Percentiles rank a stretch among this genome's conserved stretches.
Evolutionary conservation across 2,329 filamentous ascomycete species (phyloP).

Genomic region (Uncinocarpus reesii): DNA sequence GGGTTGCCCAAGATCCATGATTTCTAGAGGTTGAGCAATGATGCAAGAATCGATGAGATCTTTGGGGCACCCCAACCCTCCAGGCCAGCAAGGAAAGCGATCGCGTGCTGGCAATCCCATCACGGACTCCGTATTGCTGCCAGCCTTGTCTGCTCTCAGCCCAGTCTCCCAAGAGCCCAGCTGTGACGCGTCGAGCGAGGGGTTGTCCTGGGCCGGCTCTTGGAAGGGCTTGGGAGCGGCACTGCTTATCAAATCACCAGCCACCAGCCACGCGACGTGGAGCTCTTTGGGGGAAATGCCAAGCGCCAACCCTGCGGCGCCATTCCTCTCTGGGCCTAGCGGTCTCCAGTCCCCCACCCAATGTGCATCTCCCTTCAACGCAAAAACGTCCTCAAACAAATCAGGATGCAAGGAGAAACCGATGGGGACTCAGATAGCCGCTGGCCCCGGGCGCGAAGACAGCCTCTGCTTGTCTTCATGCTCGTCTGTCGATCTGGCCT

Average conservation of each 20-base stretch:
- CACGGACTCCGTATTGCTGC: too few species aligned
- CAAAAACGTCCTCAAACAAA: constrained; percentile 4
- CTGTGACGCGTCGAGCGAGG: background rate
- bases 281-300: background rate
- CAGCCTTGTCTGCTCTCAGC: too few species aligned
- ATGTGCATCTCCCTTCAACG: background rate
- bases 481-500: background rate
- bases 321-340: background rate
- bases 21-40: too few species aligned
- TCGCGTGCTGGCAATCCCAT: too few species aligned
- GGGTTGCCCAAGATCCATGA: too few species aligned
- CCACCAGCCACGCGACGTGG: background rate
- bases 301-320: background rate
- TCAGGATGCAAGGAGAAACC: background rate
- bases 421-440: constrained; percentile 4
- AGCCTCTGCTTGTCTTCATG: background rate
- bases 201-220: background rate
- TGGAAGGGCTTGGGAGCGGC: background rate
- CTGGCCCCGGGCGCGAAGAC: background rate
- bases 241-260: background rate
- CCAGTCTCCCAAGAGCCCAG: background rate
- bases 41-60: too few species aligned
- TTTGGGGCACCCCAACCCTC: too few species aligned
- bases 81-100: too few species aligned
- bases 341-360: background rate